Evolutionary conservation across 148 eudicot genomes (phyloP).

Genomic region (Silene uniflora): DNA sequence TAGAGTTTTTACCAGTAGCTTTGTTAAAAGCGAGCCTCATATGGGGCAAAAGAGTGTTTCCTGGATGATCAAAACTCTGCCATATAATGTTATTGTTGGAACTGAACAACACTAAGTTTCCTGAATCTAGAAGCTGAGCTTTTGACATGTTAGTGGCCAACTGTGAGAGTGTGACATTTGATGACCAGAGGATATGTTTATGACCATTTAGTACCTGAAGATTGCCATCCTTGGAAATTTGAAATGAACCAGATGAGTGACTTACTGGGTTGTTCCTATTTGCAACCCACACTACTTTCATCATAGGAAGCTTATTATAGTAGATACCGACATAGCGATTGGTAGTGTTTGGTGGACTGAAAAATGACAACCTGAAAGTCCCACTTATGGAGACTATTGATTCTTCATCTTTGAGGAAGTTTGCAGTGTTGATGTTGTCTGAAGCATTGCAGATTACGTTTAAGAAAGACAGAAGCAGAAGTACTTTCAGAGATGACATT

Average conservation of each 20-base stretch:
- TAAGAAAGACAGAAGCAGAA: constrained; percentile 10
- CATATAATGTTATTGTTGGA: constrained; percentile 24
- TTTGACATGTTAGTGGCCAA: neutral
- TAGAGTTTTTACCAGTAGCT: neutral
- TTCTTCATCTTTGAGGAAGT: constrained; percentile 31
- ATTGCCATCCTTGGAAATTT: constrained; percentile 31
- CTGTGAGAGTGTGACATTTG: constrained; percentile 17
- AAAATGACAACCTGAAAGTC: constrained; percentile 41
- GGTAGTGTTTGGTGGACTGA: constrained; percentile 31
- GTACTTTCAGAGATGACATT: constrained; percentile 8
- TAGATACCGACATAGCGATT: constrained; percentile 44
- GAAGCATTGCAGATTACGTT: constrained; percentile 3
- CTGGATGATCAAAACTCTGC: constrained; percentile 34
- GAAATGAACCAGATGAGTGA: constrained; percentile 30
- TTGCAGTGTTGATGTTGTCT: constrained; percentile 25
- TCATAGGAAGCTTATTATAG: constrained; percentile 33
- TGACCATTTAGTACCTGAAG: constrained; percentile 23
- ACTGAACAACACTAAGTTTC: constrained; percentile 34
- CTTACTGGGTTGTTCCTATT: constrained; percentile 37
- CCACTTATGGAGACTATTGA: constrained; percentile 30
- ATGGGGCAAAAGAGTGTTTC: constrained; percentile 26
- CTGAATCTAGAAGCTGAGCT: constrained; percentile 38
- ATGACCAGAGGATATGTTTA: constrained; percentile 31
- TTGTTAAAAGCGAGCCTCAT: constrained; percentile 20
- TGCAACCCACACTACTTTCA: constrained; percentile 42